Evolutionary conservation across 148 eudicot genomes (phyloP).

Genomic region (Vaccinium darrowii): DNA sequence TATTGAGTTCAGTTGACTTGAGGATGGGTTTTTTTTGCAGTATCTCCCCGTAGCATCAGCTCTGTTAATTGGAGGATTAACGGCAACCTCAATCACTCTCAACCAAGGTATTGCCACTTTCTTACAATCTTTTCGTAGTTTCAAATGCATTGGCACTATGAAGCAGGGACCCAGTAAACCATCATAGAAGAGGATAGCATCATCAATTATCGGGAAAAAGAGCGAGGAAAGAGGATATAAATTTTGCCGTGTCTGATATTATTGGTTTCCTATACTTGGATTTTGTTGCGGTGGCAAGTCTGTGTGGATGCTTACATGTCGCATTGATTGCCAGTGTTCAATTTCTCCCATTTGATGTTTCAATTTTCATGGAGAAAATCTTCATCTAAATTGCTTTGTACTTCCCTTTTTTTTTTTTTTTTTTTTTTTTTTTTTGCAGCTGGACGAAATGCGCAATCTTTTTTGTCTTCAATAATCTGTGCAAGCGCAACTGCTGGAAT

Average conservation of each 20-base stretch:
- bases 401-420: neutral
- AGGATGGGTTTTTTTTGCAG: slow-evolving; percentile 11
- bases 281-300: neutral
- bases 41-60: slow-evolving; percentile 29
- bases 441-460: slow-evolving; percentile 63
- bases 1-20: neutral
- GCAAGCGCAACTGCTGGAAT: slow-evolving; percentile 83
- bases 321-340: neutral
- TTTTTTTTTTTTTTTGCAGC: slow-evolving; percentile 40
- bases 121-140: neutral
- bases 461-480: slow-evolving; percentile 62
- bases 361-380: neutral
- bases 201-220: neutral
- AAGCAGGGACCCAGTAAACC: neutral
- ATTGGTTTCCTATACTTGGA: neutral
- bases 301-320: neutral
- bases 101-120: slow-evolving; percentile 85
- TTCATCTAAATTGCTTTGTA: neutral
- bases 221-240: neutral
- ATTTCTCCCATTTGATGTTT: neutral
- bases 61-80: slow-evolving; percentile 27
- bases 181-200: neutral
- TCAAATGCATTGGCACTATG: neutral
- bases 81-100: slow-evolving; percentile 22
- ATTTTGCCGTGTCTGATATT: neutral